Percentiles rank a stretch among this genome's conserved stretches.
Evolutionary conservation across 352 stramenopile species (phyloP).

Genomic region (Globisporangium nagaii): DNA sequence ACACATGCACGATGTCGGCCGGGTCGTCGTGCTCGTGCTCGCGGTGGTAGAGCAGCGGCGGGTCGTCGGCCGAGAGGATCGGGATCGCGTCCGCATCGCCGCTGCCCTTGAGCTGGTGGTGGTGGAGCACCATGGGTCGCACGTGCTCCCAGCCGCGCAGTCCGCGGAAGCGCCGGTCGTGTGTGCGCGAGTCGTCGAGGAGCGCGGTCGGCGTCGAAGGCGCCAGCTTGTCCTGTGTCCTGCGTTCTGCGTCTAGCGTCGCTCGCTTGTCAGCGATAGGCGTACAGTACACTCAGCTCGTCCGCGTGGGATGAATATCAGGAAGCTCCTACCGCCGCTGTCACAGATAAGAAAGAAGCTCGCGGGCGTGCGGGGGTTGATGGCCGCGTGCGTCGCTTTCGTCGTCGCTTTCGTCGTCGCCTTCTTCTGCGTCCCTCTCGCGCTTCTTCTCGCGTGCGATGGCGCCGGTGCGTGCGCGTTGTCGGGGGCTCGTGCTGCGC

Average conservation of each 20-base stretch:
- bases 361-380: too few relatives aligned
- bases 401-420: too few relatives aligned
- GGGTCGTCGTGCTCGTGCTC: background rate
- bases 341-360: too few relatives aligned
- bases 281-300: too few relatives aligned
- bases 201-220: background rate
- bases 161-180: background rate
- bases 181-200: background rate
- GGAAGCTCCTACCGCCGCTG: too few relatives aligned
- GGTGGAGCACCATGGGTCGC: constrained; percentile 7
- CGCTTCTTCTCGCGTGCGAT: too few relatives aligned
- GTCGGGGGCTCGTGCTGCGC: too few relatives aligned
- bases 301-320: too few relatives aligned
- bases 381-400: too few relatives aligned
- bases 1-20: constrained; percentile 1
- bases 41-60: constrained; percentile 10
- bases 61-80: constrained; percentile 22
- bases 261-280: background rate
- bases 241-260: too few relatives aligned
- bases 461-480: too few relatives aligned
- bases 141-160: constrained; percentile 3
- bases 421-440: too few relatives aligned
- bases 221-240: background rate
- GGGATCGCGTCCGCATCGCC: constrained; percentile 12
- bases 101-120: background rate